Conservation (phyloP, 805 yeast species). For the Cyberlindnera maclurae region DNA sequence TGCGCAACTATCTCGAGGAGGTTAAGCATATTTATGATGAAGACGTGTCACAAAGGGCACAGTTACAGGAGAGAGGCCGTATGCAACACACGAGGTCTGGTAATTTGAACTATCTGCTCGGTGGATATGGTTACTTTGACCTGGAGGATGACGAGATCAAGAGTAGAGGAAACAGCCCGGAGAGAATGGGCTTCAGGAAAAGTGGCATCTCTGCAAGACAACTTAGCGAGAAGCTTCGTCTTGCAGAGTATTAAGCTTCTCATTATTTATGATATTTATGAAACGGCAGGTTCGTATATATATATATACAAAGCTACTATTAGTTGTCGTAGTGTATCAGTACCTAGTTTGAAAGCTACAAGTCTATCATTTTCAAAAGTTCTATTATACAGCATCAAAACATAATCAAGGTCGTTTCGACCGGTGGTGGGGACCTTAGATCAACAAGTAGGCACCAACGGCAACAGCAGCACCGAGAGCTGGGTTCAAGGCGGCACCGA, state of each 20-base stretch:
- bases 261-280: constrained; percentile 2
- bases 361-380: neutral
- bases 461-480: constrained; percentile 22
- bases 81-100: constrained; percentile 25
- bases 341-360: neutral
- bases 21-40: constrained; percentile 42
- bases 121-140: constrained; percentile 87
- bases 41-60: constrained; percentile 13
- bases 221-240: constrained; percentile 23
- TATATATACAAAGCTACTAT: neutral
- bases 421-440: constrained; percentile 17
- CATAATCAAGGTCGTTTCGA: constrained; percentile 2
- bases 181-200: constrained; percentile 18
- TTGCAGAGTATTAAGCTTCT: constrained; percentile 21
- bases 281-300: neutral
- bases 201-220: constrained; percentile 21
- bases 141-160: constrained; percentile 55
- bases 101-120: constrained; percentile 40
- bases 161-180: constrained; percentile 31
- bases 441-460: constrained; percentile 24
- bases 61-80: constrained; percentile 23
- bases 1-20: constrained; percentile 54
- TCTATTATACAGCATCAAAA: constrained; percentile 1
- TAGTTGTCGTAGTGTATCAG: neutral
- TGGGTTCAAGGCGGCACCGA: constrained; percentile 15